Evolutionary conservation across 331 rosid species (phyloP).

Genomic region (Rosa hybrid): DNA sequence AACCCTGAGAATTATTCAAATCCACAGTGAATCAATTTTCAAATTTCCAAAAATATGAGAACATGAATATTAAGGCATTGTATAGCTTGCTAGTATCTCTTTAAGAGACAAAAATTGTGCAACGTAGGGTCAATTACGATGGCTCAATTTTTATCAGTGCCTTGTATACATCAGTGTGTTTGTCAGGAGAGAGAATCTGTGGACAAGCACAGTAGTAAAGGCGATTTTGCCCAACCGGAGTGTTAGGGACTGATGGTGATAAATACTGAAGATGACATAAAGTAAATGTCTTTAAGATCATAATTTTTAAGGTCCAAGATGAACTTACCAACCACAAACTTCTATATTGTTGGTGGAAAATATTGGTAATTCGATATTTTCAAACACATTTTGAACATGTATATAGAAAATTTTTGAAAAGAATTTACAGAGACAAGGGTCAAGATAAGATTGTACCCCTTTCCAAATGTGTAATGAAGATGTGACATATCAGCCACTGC

Average conservation of each 20-base stretch:
- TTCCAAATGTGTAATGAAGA: constrained; percentile 62
- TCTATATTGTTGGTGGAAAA: background rate
- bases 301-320: background rate
- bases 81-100: background rate
- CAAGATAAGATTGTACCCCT: constrained; percentile 60
- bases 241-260: constrained; percentile 5
- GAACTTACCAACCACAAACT: constrained; percentile 9
- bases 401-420: background rate
- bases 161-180: background rate
- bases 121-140: background rate
- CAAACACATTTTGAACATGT: background rate
- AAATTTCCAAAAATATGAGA: background rate
- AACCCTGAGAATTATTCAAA: constrained; percentile 45
- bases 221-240: background rate
- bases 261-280: background rate
- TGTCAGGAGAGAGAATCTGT: constrained; percentile 2
- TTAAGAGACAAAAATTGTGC: background rate
- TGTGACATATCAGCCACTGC: constrained; percentile 65
- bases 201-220: background rate
- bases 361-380: background rate
- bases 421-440: constrained; percentile 10
- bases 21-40: constrained; percentile 14
- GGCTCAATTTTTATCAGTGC: background rate
- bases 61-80: background rate
- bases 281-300: constrained; percentile 19